These are phyloP conservation scores for Arctostaphylos glauca DNA, from an alignment of 148 eudicot genomes.

Conservation along the genomic window DNA sequence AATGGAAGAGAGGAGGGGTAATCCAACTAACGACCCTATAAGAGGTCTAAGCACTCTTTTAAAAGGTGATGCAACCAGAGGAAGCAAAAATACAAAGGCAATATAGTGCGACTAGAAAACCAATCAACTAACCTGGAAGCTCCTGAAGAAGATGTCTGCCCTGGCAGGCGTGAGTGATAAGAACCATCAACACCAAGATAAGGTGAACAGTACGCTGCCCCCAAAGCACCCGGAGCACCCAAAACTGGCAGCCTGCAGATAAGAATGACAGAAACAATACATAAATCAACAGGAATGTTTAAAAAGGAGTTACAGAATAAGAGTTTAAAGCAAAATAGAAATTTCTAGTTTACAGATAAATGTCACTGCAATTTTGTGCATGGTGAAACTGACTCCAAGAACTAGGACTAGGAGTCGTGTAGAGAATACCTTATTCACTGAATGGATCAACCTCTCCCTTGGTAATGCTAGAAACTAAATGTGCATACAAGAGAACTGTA, in stretches of 20 bases:
- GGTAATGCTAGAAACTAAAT: neutral
- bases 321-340: neutral
- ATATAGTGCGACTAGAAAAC: neutral
- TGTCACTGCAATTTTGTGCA: neutral
- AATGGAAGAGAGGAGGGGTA: neutral
- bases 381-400: neutral
- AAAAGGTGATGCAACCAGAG: neutral
- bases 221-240: constrained; percentile 88
- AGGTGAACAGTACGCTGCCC: constrained; percentile 72
- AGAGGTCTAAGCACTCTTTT: neutral
- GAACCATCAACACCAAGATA: constrained; percentile 74
- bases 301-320: neutral
- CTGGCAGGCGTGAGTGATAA: constrained; percentile 61
- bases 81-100: neutral
- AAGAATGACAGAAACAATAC: neutral
- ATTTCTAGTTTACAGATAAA: neutral
- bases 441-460: neutral
- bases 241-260: constrained; percentile 74
- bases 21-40: neutral
- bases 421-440: neutral
- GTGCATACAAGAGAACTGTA: neutral
- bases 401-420: neutral
- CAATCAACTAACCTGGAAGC: constrained; percentile 49
- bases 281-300: neutral
- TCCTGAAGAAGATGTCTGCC: constrained; percentile 60